Evolutionary conservation across 2,329 filamentous ascomycete genomes (phyloP), one percentile per base, ranked within the genome.

Genomic region (Gaeumannomyces tritici): DNA sequence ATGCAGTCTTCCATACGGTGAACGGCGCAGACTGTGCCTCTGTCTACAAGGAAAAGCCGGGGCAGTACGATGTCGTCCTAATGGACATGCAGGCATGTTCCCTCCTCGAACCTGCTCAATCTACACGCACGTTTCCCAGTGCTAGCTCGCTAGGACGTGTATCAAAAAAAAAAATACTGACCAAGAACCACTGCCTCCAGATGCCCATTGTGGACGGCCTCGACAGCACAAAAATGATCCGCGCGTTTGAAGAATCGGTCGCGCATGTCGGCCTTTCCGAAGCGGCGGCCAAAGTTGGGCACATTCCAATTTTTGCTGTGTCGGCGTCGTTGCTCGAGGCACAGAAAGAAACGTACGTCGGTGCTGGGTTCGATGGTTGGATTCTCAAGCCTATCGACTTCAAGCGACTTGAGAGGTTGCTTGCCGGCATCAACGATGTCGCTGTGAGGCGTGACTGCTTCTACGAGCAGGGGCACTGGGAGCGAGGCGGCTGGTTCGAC

Each of bases 131-230:
- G 35, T 18, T 42, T 15, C 15, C 7, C 13, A 2, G 18, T 42
- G 35, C 15, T 42, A 27, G 15, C 26, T 54, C 24, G 26, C 35
- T 12, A n/a, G n/a, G n/a, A n/a, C n/a, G 11, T 33, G 8, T 8
- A 9, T 11, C 12, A n/a, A 3, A 35, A 12, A n/a, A 27, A 26
- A 24, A 24, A 31, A 42, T 42, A 42, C 24, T 51, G 18, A 42
- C 29, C 15, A 60, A 33, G 27, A 54, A 26, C 13, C 12, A 15
- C 33, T 21, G 29, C 7, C 5, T 29, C 4, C 62, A 96, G 91
- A 96, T 96, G 92, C 91, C 92, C 24, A 95, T 96, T 35, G 89
- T 96, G 5, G 91, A 96, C 70, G 92, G 92, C 18, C 80, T 93
- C 29, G 86, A 83, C 3, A 91, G 91, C 21, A 89, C 91, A 0